Base-by-base conservation (phyloP, 1,284 basidiomycete species). In the Porogramme epimiltina region DNA sequence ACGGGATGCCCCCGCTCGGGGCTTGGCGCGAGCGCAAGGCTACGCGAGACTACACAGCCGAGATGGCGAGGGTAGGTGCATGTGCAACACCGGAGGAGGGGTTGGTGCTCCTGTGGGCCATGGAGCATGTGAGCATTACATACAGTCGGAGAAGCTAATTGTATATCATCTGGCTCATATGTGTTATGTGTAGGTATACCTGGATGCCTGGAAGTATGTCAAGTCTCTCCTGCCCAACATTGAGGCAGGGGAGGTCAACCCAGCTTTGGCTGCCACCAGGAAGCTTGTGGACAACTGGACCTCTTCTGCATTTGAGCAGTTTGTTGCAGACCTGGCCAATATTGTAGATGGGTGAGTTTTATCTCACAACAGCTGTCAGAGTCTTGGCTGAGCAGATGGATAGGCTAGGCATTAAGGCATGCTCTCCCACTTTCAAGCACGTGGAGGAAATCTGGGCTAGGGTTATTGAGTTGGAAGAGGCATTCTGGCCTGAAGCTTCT, bases 61-160 rank as follows among this genome's bases (percentile, higher is more conserved):
- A 86, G 68, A 85, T 90, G 83, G 75, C 75, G 10, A 71, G 80
- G 4, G 66, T 84, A 0, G 73, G 76, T 0, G 70, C 73, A 1
- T 60, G 70, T 13, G 77, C 75, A 9, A 72, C 70, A 0, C 62
- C 87, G n/a, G 76, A 82, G 49, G 87, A 89, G 45, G 84, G 83
- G 1, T 65, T 91, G 18, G 73, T 89, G 4, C 84, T 89, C 56
- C 66, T 91, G 16, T 90, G 87, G 87, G 85, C 85, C 1, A 90
- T 90, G 87, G 88, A 90, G 66, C 78, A 80, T 70, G 85, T 85
- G 52, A 44, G 70, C 59, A 34, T 25, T 13, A 18, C 5, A 16
- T n/a, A 4, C 22, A 22, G 28, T 41, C 37, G 11, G 9, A 9
- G 34, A 9, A 13, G n/a, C 34, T 16, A 37, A 8, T 31, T 36